phyloP scores from a whole-genome alignment of 257 asterid species.

The Solanum chmielewskii region DNA sequence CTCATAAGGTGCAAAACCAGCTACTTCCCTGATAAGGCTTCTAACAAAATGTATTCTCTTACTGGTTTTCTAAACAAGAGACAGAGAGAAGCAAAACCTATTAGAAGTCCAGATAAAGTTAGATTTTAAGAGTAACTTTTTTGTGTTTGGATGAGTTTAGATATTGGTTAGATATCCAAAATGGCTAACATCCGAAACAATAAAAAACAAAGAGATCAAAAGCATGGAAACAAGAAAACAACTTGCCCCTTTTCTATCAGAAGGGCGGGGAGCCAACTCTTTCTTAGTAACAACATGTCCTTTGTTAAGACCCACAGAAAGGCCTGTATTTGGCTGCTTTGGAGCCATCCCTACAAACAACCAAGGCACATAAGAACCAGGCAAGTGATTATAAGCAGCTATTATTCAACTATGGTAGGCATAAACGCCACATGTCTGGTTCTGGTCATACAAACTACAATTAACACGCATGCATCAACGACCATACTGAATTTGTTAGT shows the following conservation, averaged over 20 bases:
- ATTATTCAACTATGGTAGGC: not conserved
- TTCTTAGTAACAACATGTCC: constrained; percentile 47
- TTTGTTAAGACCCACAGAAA: constrained; percentile 44
- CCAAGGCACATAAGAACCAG: not conserved
- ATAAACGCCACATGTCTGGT: not conserved
- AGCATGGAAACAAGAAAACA: not conserved
- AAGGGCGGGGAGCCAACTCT: constrained; percentile 47
- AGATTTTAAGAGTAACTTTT: not conserved
- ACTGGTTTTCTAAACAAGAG: constrained; percentile 29
- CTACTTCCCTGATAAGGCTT: constrained; percentile 39
- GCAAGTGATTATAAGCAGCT: not conserved
- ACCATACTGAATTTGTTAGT: not conserved
- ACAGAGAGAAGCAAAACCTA: not conserved
- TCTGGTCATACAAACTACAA: not conserved
- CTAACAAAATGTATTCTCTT: constrained; percentile 35
- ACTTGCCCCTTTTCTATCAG: constrained; percentile 44
- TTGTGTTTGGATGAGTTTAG: not conserved
- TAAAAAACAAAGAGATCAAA: not conserved
- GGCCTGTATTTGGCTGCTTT: constrained; percentile 38
- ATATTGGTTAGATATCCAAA: not conserved
- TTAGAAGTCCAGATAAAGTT: not conserved
- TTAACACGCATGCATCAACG: not conserved
- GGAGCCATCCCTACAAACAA: constrained; percentile 35
- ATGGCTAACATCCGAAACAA: not conserved
- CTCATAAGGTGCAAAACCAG: constrained; percentile 44